Evolutionary conservation across 306 rosid genomes (phyloP).

Genomic region (Rosa persica): DNA sequence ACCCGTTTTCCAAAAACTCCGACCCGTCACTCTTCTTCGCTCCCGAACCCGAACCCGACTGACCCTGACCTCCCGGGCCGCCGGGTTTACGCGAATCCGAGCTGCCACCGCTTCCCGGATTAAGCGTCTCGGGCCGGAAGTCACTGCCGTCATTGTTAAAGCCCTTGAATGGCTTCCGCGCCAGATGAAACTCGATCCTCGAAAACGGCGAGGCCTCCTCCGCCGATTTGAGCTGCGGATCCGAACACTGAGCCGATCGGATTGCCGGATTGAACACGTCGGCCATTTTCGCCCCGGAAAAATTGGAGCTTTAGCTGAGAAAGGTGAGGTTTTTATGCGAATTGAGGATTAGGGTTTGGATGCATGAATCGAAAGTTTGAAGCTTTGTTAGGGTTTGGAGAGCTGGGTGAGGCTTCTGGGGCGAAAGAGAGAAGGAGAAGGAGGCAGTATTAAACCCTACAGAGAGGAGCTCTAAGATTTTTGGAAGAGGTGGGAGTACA

Average conservation of each 20-base stretch:
- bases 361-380: background rate
- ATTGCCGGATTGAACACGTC: conserved; percentile 17
- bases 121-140: conserved; percentile 74
- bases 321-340: background rate
- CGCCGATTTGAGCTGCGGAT: conserved; percentile 19
- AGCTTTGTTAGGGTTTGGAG: conserved; percentile 14
- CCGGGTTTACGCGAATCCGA: conserved; percentile 28
- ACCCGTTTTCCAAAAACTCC: conserved; percentile 59
- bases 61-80: conserved; percentile 26
- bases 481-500: conserved; percentile 14
- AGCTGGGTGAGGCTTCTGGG: conserved; percentile 29
- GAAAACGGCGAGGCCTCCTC: conserved; percentile 22
- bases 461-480: conserved; percentile 4
- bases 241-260: conserved; percentile 25
- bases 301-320: background rate
- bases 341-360: background rate
- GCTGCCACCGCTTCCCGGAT: conserved; percentile 40
- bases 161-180: conserved; percentile 54
- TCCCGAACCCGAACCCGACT: conserved; percentile 5
- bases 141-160: conserved; percentile 51
- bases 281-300: conserved; percentile 27
- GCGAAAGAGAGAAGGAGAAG: conserved; percentile 11
- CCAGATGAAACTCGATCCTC: conserved; percentile 54
- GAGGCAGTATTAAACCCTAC: conserved; percentile 79
- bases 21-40: conserved; percentile 55